Base-by-base conservation (phyloP, 2,329 filamentous ascomycete genomes). In the Lecanosticta acicola region DNA sequence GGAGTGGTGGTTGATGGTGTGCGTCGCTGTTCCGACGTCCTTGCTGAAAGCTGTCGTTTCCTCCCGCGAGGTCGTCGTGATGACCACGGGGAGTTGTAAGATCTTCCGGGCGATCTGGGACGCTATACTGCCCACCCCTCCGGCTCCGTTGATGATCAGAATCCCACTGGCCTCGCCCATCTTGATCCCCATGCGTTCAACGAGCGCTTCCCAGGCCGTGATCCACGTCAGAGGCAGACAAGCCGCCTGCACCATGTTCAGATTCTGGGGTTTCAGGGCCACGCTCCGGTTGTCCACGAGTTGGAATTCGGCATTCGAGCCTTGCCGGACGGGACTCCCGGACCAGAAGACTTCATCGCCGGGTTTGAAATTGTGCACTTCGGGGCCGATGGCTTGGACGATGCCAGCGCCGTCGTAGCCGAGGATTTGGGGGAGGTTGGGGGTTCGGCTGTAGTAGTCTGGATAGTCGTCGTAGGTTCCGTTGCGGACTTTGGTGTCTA, bases 81-180 rank as follows among this genome's bases (percentile, higher is more conserved):
- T 59, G 3, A 72, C 69, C n/a, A 68, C 64, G 0, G 68, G 69
- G 3, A 74, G 48, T 13, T 65, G 59, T 7, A 72, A 51, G 5
- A 71, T 46, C 4, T 60, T 50, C 0, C 69, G 60, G 1, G 71
- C 71, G 43, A 75, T 68, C 54, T 74, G 71, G 4, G 62, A 68
- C 2, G 70, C 70, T 5, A 71, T 64, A 10, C 64, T 66, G 5
- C 71, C 71, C 20, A 74, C 68, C 7, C 61, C 72, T 21, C 71
- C 71, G 2, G 66, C 64, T 1, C 71, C 71, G 46, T 74, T 74
- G 53, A 73, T 66, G 48, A 74, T 73, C 17, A 75, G 48, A 10
- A 72, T 57, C 51, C 46, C 49, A 1, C 29, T 33, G 2, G 39
- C 41, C 45, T 70, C 67, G 2, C 59, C 61, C 39, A 64, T 56